A percentile compares a stretch with the other conserved stretches of the same genome.
These are phyloP conservation scores for Leccinum idahoense DNA, from an alignment of 1,284 basidiomycete genomes.

Conservation along the genomic window DNA sequence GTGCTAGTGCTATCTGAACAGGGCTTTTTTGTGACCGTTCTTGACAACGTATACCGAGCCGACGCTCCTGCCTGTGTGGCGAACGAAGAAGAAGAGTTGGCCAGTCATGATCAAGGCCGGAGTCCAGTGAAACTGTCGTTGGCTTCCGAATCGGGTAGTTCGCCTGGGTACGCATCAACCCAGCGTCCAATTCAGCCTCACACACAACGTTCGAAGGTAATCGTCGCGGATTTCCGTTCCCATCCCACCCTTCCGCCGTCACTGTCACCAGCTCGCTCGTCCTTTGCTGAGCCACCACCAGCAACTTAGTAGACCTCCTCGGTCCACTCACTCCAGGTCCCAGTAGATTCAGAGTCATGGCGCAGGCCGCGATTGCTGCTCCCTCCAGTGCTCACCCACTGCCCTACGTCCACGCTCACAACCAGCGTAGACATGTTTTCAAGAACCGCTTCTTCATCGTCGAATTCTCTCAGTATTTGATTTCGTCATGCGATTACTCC, in stretches of 20 bases:
- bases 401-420: constrained; percentile 24
- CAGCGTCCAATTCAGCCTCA: constrained; percentile 14
- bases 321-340: constrained; percentile 1
- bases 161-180: constrained; percentile 10
- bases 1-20: constrained; percentile 61
- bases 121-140: constrained; percentile 6
- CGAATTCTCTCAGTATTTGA: constrained; percentile 73
- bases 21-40: constrained; percentile 86
- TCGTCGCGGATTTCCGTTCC: constrained; percentile 27
- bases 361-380: constrained; percentile 24
- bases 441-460: constrained; percentile 58
- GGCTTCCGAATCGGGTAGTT: constrained; percentile 27
- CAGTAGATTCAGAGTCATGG: constrained; percentile 14
- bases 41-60: constrained; percentile 84
- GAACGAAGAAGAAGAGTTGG: constrained; percentile 89
- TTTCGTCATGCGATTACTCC: constrained; percentile 86
- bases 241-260: constrained; percentile 9
- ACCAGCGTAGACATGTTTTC: constrained; percentile 35
- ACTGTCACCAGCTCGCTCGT: neutral
- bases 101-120: constrained; percentile 99
- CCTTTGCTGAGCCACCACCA: constrained; percentile 5
- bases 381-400: constrained; percentile 20
- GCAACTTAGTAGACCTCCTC: constrained; percentile 8
- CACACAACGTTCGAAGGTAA: constrained; percentile 18
- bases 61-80: constrained; percentile 72